Evolutionary conservation across 805 yeast genomes (phyloP), one percentile per base, ranked within the genome.

Genomic region (Tetrapisispora taiwanensis): DNA sequence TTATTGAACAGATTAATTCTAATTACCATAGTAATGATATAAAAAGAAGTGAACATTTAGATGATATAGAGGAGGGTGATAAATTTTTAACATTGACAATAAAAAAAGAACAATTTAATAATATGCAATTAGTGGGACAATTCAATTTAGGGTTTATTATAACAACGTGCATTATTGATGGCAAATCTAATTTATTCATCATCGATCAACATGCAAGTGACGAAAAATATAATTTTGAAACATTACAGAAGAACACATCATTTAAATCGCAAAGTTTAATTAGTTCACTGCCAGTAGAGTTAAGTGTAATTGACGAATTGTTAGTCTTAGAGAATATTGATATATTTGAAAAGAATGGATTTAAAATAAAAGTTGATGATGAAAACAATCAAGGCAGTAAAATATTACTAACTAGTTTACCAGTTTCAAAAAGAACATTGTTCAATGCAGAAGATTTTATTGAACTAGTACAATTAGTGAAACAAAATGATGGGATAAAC

Each of bases 131-230:
- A 12, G 76, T 90, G 7, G 99, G 99, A 0, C 98, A 92, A 63
- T 92, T 92, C 66, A 92, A 92, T 60, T 65, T 84, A n/a, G 98
- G 97, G 0, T 92, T 92, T 53, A 86, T 92, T n/a, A 59, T 89
- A 17, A 92, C 85, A 0, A 73, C 76, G 2, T 69, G 79, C 41
- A 61, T 63, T n/a, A 56, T 59, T 3, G 53, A 49, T n/a, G 58
- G 59, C 3, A 61, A 64, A 20, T 62, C 61, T 38, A 87, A 87
- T 56, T 54, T 90, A 28, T 89, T 92, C 54, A 89, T 92, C 30
- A 73, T 92, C 39, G 99, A 92, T 60, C 99, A 92, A 62, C 99
- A 92, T 67, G 98, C 98, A 1, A 84, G 95, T 51, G 98, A 92
- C 66, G 99, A 92, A 56, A 92, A 89, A 53, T 87, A 56, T 67